Evolutionary conservation across 2,329 filamentous ascomycete species (phyloP).

Genomic region (Aspergillus sp.): DNA sequence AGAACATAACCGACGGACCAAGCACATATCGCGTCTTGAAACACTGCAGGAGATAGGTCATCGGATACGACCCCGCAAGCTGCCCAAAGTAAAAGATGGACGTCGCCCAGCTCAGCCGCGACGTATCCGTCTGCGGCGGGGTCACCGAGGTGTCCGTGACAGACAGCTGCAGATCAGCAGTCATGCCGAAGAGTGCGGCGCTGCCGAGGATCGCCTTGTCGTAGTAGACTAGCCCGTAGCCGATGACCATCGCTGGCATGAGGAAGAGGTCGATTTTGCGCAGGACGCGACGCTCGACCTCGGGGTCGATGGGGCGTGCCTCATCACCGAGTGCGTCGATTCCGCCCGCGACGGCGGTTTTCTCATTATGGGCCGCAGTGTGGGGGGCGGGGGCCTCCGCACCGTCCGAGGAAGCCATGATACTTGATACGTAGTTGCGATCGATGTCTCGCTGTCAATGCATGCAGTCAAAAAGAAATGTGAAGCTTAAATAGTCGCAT

Average conservation of each 20-base stretch:
- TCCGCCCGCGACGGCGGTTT: not conserved
- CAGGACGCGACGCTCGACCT: constrained; percentile 14
- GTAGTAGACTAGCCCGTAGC: constrained; percentile 71
- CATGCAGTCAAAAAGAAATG: not conserved
- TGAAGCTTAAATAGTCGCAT: not conserved
- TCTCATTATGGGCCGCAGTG: not conserved
- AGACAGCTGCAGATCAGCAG: constrained; percentile 65
- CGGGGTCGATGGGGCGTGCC: constrained; percentile 17
- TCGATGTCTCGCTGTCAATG: too few relatives aligned
- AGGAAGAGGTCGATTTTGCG: constrained; percentile 21
- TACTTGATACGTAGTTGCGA: too few relatives aligned
- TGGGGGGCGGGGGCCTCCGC: not conserved
- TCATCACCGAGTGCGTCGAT: constrained; percentile 17
- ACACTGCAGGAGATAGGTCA: constrained; percentile 71
- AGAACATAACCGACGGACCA: constrained; percentile 60
- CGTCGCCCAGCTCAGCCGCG: constrained; percentile 74
- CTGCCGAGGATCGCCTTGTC: constrained; percentile 77
- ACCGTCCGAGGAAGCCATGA: not conserved
- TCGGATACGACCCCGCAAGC: constrained; percentile 73
- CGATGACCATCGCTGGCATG: constrained; percentile 44
- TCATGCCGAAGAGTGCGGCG: constrained; percentile 77
- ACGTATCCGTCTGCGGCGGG: constrained; percentile 66
- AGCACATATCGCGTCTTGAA: constrained; percentile 69
- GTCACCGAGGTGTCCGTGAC: constrained; percentile 55
- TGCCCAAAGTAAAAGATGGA: constrained; percentile 82